Percentiles rank a stretch among this genome's conserved stretches.
These are phyloP conservation scores for Dimocarpus longan DNA, from an alignment of 345 rosid genomes.

Conservation along the genomic window DNA sequence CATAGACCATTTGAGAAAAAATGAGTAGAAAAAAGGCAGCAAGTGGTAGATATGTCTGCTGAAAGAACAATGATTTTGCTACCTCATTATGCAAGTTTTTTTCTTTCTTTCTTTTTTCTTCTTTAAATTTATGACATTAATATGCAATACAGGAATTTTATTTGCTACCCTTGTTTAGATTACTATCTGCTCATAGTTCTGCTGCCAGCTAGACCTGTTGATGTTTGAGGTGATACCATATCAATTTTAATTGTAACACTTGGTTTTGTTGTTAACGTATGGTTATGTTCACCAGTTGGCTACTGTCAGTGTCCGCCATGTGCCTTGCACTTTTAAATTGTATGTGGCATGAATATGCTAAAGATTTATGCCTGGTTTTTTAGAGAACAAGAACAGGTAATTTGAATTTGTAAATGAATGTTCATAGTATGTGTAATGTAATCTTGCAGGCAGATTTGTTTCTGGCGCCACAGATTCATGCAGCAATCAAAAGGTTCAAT, in stretches of 20 bases:
- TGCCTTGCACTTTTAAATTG: background rate
- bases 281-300: too few relatives aligned
- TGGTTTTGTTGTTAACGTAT: background rate
- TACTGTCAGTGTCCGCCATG: background rate
- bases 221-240: background rate
- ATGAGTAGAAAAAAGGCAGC: background rate
- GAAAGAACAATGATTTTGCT: background rate
- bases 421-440: slow-evolving; percentile 7
- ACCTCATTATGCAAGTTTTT: background rate
- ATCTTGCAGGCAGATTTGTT: slow-evolving; percentile 80
- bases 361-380: too few relatives aligned
- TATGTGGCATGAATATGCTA: too few relatives aligned
- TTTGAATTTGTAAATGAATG: background rate
- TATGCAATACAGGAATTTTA: too few relatives aligned
- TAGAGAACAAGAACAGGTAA: background rate
- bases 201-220: background rate
- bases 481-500: slow-evolving; percentile 53
- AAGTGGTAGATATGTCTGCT: background rate
- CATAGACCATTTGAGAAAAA: background rate
- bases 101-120: too few relatives aligned
- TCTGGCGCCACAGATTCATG: slow-evolving; percentile 67
- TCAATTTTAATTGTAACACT: background rate
- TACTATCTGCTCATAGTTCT: background rate
- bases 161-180: background rate
- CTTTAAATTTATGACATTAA: background rate